Evolutionary conservation across 2,329 filamentous ascomycete species (phyloP), one percentile per base, ranked within the genome.

Genomic region (Incumbomyces delicatus): DNA sequence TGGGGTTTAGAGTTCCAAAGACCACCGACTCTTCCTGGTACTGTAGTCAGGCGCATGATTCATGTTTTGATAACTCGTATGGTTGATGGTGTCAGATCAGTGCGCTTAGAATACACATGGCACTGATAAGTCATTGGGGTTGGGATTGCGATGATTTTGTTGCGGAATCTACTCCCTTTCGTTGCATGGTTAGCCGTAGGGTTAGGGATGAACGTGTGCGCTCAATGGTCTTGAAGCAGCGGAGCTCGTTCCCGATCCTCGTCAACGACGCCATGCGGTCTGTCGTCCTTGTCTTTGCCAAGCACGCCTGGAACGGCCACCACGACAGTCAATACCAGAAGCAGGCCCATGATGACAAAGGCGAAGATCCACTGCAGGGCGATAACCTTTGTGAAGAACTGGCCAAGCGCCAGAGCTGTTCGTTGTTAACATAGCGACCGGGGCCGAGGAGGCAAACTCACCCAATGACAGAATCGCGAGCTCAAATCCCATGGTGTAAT

Each of bases 301-400:
- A 78, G 72, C 60, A 80, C 72, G 17, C 75, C 75, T 0, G 83
- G 83, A 30, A 85, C 65, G 2, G 78, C 82, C 44, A 87, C 71
- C 13, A 75, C 65, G 2, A 85, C 58, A 1, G 84, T 87, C 14
- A 78, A 66, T 16, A 88, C 63, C 62, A 92, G 83, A 44, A 94
- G 76, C 20, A 85, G 62, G 1, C 73, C 77, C 74, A 90, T 88
- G 62, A 94, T 87, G 52, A 80, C 72, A 60, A 94, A 92, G 30
- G 87, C 85, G 63, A 94, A 94, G 66, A 94, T 90, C 87, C 87
- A 94, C 68, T 95, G 88, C 53, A 94, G 72, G 6, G 86, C 85
- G 55, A 94, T 73, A 49, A 82, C 65, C 62, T 87, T 80, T 58
- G 76, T 74, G 42, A 80, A 69, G 67, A 94, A 81, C 64, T 95